Conservation (phyloP, 495 filamentous ascomycete genomes). For the Cercophora newfieldiana region DNA sequence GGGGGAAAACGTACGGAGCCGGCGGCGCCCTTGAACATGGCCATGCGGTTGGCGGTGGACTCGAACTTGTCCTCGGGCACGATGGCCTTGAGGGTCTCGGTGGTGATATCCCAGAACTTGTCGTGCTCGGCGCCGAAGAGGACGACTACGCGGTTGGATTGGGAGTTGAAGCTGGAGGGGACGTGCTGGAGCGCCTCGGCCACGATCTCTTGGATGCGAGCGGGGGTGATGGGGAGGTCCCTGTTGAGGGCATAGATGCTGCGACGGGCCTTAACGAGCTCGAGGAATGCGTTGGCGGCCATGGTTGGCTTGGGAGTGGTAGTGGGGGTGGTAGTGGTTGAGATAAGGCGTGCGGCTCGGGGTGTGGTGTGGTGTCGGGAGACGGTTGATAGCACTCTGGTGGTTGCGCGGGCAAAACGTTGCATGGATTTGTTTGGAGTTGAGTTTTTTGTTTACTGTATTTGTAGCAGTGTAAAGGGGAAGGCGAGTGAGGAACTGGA, state of each 20-base stretch:
- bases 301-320: slow-evolving; percentile 26
- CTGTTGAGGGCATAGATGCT: slow-evolving; percentile 61
- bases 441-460: neutral
- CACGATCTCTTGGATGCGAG: slow-evolving; percentile 57
- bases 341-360: slow-evolving; percentile 14
- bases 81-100: slow-evolving; percentile 54
- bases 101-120: slow-evolving; percentile 62
- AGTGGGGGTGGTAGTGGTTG: slow-evolving; percentile 23
- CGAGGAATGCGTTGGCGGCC: slow-evolving; percentile 47
- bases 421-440: neutral
- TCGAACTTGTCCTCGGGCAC: slow-evolving; percentile 56
- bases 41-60: slow-evolving; percentile 48
- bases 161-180: slow-evolving; percentile 66
- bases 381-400: slow-evolving; percentile 18
- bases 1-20: slow-evolving; percentile 51
- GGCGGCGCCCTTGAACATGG: slow-evolving; percentile 56
- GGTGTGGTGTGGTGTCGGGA: slow-evolving; percentile 9
- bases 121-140: slow-evolving; percentile 64
- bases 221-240: slow-evolving; percentile 49
- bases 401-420: neutral
- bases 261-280: slow-evolving; percentile 57
- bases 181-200: slow-evolving; percentile 53
- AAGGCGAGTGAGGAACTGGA: slow-evolving; percentile 23
- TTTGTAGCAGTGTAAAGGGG: neutral
- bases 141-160: slow-evolving; percentile 61